Conservation (phyloP, 139 green algal species). For the Ettlia oleoabundans region DNA sequence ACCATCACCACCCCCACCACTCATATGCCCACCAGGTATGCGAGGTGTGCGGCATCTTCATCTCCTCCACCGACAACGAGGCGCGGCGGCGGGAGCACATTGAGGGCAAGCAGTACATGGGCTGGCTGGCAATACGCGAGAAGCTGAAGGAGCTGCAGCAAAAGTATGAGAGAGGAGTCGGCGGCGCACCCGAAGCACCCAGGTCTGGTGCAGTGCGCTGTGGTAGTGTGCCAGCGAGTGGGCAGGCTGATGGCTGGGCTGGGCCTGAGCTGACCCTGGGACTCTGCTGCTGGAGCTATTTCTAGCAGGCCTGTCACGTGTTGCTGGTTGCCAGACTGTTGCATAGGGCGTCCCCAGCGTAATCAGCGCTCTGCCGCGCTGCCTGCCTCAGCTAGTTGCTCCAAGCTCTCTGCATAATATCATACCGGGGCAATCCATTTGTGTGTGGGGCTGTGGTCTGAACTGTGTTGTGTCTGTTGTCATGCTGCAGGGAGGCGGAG, state of each 20-base stretch:
- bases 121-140: conserved; percentile 69
- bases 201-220: not conserved
- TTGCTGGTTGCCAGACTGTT: no score
- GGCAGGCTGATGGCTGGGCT: not conserved
- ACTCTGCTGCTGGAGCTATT: not conserved
- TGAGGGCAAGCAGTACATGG: conserved; percentile 69
- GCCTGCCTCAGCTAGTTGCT: no score
- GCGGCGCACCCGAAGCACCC: not conserved
- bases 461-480: not conserved
- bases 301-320: no score
- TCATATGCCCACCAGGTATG: no score
- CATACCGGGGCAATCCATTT: not conserved
- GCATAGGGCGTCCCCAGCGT: no score
- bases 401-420: not conserved
- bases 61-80: conserved; percentile 87
- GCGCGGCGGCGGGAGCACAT: conserved; percentile 82
- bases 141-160: conserved; percentile 63
- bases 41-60: conserved; percentile 85
- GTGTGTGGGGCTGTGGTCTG: not conserved
- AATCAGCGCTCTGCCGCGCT: no score
- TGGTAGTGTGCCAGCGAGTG: not conserved
- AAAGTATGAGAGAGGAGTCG: conserved; percentile 43
- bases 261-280: not conserved
- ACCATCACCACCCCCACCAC: no score
- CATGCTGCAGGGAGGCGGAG: not conserved